Base-by-base conservation (phyloP, 2,329 filamentous ascomycete genomes). In the Erysiphe neolycopersici region DNA sequence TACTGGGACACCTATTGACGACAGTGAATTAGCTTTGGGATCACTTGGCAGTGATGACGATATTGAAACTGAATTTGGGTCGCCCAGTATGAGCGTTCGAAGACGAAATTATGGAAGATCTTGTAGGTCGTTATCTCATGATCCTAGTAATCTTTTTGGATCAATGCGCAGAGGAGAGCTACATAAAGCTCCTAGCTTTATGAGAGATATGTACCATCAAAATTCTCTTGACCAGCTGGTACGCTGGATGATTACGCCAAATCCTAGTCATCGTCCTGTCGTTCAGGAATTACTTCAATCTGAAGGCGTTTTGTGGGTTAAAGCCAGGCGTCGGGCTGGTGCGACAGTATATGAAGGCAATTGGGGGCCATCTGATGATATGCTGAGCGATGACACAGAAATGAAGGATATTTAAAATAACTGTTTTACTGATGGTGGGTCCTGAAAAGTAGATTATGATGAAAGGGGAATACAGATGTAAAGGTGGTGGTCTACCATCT, bases 321-420 rank as follows among this genome's bases (percentile, higher is more conserved):
- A 75, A 44, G 63, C 66, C 42, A 75, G 84, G 48, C 75, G 84
- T 44, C 75, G 79, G 44, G 81, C 84, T 11, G 81, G 84, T 38
- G 89, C 89, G n/a, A 94, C 84, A 0, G 76, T 98, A 43, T 98
- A 80, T 53, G 89, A 98, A 62, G 89, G 89, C 48, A 89, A 82
- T 57, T 98, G 85, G 79, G 89, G 89, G 4, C 87, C 87, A 30
- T 76, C 64, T n/a, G 66, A 69, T 43, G 59, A 66, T 42, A 56
- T 63, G 30, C 52, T 59, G 22, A 52, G 50, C 18, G 55, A 57
- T 43, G 57, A 59, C 51, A 53, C 55, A 29, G 57, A 59, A 43
- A 59, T 59, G 57, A 57, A 57, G 49, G 56, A 58, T 49, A 54
- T 58, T 38, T 59, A 45, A 55, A 32, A 38, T 16, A 26, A 26